phyloP scores from a whole-genome alignment of 306 rosid genomes.

The Trichosanthes cucumerina region DNA sequence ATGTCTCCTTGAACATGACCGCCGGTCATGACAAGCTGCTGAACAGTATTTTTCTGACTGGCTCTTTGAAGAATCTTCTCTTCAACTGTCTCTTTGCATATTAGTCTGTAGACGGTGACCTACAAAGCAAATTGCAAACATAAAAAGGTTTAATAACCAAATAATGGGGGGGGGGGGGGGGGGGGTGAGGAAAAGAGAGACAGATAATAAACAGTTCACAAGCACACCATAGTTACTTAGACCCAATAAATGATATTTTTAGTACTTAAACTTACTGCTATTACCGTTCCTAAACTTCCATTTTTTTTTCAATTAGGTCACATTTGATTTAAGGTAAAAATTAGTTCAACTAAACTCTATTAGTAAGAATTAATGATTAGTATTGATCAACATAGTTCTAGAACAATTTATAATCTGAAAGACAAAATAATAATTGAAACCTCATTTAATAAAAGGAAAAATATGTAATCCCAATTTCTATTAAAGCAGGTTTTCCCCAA shows the following conservation, averaged over 20 bases:
- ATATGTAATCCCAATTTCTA: neutral
- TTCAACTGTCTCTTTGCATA: conserved; percentile 97
- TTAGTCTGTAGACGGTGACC: conserved; percentile 97
- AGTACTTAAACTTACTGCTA: neutral
- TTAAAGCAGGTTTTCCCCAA: neutral
- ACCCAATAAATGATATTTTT: neutral
- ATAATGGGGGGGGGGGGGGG: neutral
- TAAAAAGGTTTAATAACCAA: neutral
- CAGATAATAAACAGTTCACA: neutral
- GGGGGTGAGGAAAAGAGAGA: neutral
- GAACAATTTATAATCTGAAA: neutral
- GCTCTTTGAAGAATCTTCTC: conserved; percentile 98
- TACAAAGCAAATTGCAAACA: conserved; percentile 10
- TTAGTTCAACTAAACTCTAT: neutral
- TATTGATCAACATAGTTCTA: neutral
- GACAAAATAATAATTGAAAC: neutral
- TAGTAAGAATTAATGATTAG: neutral
- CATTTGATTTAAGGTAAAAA: neutral
- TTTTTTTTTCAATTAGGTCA: too few relatives aligned
- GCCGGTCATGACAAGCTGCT: conserved; percentile 98
- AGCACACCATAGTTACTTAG: neutral
- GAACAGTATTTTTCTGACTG: conserved; percentile 93
- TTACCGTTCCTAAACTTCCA: neutral
- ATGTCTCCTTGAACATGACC: conserved; percentile 97
- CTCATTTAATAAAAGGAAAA: neutral